Evolutionary conservation across 495 filamentous ascomycete species (phyloP), one percentile per base, ranked within the genome.

Genomic region (Penicillium chermesinum): DNA sequence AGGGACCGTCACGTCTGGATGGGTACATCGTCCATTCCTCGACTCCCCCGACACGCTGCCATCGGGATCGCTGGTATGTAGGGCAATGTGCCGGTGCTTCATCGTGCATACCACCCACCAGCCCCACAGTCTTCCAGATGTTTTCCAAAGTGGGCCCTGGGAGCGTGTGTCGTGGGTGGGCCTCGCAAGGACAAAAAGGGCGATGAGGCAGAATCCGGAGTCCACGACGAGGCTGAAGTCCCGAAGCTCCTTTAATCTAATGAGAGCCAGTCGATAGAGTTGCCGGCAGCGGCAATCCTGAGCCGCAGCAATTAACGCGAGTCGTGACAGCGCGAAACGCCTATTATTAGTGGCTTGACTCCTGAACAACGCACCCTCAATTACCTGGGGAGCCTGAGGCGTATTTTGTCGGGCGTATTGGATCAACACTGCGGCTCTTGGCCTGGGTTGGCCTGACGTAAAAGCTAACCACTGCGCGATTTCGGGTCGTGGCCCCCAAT

Each of bases 81-180:
- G 49, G 44, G 36, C 13, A 16, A 17, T 6, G 12, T 10, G 2
- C 6, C n/a, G 2, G 17, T 39, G 13, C 12, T 17, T 8, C 52
- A 48, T 41, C 41, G 44, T 53, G 22, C 51, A 56, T 59, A 41
- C 38, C 42, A 48, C 53, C 56, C 50, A 51, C 43, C 49, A 50
- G 49, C 15, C 33, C 41, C 44, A 34, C 53, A 44, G 4, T 38
- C 46, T 60, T 60, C 52, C 52, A 65, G 40, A 59, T 49, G 55
- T 52, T 41, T 59, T 60, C 59, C 50, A 53, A 37, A 38, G 37
- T 21, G n/a, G 1, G 25, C 7, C 16, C 8, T n/a, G n/a, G n/a
- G 43, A 44, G 25, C 22, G 14, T n/a, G 32, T 9, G 32, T 27
- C 15, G 32, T 37, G 6, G 35, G 35, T 37, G 15, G 35, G 13